Conservation (phyloP, 2,329 filamentous ascomycete genomes). For the Pseudogymnoascus sp. region DNA sequence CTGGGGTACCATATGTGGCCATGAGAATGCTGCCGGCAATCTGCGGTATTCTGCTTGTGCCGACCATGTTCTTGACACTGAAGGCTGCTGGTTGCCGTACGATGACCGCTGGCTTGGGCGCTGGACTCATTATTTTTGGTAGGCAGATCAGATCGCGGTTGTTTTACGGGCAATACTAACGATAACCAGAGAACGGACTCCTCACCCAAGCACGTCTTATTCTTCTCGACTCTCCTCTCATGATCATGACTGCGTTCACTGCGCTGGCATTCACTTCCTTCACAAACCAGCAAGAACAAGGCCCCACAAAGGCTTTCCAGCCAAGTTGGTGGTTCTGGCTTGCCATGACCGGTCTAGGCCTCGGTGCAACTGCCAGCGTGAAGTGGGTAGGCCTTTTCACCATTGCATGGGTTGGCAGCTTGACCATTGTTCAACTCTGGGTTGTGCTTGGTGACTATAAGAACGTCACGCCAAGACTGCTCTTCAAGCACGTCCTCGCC, state of each 20-base stretch:
- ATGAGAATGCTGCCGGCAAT: slow-evolving; percentile 93
- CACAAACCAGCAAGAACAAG: slow-evolving; percentile 92
- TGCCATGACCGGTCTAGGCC: slow-evolving; percentile 70
- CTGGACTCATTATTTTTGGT: slow-evolving; percentile 87
- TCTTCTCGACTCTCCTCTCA: slow-evolving; percentile 87
- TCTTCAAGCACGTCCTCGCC: slow-evolving; percentile 90
- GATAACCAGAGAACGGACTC: slow-evolving; percentile 75
- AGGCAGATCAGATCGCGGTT: slow-evolving; percentile 24
- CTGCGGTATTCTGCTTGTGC: slow-evolving; percentile 79
- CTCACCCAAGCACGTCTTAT: slow-evolving; percentile 93
- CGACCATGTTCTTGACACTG: slow-evolving; percentile 88
- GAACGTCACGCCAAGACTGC: slow-evolving; percentile 74
- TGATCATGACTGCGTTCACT: slow-evolving; percentile 88
- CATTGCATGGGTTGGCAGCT: slow-evolving; percentile 90
- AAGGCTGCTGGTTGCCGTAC: slow-evolving; percentile 87
- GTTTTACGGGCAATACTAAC: slow-evolving; percentile 17
- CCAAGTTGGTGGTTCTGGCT: slow-evolving; percentile 99
- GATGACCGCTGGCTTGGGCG: slow-evolving; percentile 73
- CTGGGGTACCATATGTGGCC: slow-evolving; percentile 89
- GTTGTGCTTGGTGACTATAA: slow-evolving; percentile 82
- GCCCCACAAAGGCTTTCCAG: slow-evolving; percentile 78
- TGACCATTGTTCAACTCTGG: slow-evolving; percentile 92
- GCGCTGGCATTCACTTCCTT: slow-evolving; percentile 87
- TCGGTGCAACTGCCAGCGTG: slow-evolving; percentile 87
- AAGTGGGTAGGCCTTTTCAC: slow-evolving; percentile 99